Base-by-base conservation (phyloP, 2,329 filamentous ascomycete species). In the Aureobasidium sp. region DNA sequence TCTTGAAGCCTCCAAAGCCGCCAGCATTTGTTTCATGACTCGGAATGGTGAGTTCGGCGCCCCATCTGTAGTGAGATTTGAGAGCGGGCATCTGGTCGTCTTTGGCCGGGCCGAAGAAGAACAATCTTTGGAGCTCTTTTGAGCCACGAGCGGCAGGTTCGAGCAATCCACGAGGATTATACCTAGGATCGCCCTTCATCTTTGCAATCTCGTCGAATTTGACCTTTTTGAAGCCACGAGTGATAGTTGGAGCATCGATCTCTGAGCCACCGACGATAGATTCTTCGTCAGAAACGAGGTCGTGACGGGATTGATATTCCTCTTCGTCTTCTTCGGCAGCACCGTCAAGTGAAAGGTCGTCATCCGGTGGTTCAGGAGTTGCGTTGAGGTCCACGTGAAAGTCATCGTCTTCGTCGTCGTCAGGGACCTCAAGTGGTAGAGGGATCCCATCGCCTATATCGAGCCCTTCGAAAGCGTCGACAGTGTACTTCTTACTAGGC, bases 41-140 rank as follows among this genome's bases (percentile, higher is more conserved):
- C 4, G 83, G 84, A 45, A 85, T 73, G 3, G 78, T 79, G 12
- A 77, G 73, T 64, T 85, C 78, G 11, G 74, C 65, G 0, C 72
- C 72, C 82, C 82, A 86, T 52, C 75, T 74, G 60, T 82, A 78
- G 59, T 80, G 75, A 17, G 78, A 76, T 64, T 75, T 72, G 7
- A 82, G 62, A 5, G 80, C 70, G 11, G 78, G 75, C 19, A 74
- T 70, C n/a, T 82, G 67, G 63, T 84, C 82, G 19, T 79, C 75
- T 15, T 75, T 68, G 29, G 75, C 76, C 2, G 78, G 75, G 5
- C 83, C 82, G 70, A 82, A 84, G 1, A 79, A 74, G 58, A 78
- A 71, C 63, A 75, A 76, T 62, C 81, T 68, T 58, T 79, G 75
- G n/a, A 74, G 71, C 47, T 74, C 70, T 66, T 80, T 81, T 39